phyloP scores from a whole-genome alignment of 257 asterid species.

The Leptodermis oblonga region DNA sequence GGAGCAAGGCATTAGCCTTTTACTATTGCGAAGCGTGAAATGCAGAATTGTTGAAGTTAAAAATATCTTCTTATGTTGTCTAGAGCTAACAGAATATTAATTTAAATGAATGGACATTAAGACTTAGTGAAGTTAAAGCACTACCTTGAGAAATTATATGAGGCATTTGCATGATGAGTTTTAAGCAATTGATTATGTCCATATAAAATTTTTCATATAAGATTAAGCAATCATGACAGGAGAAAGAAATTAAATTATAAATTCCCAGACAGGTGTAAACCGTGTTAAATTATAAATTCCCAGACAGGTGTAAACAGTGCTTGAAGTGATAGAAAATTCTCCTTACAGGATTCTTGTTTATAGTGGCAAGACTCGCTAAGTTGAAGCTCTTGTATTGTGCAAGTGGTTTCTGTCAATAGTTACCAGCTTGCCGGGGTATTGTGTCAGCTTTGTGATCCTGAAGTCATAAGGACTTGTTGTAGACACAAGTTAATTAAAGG shows the following conservation, averaged over 20 bases:
- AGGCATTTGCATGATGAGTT: not conserved
- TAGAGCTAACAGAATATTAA: not conserved
- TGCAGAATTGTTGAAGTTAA: too few relatives aligned
- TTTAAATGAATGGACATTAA: not conserved
- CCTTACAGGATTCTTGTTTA: not conserved
- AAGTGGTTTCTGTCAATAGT: too few relatives aligned
- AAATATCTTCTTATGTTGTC: too few relatives aligned
- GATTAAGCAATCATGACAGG: not conserved
- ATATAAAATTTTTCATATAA: too few relatives aligned
- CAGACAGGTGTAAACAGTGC: not conserved
- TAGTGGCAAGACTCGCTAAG: not conserved
- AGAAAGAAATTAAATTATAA: not conserved
- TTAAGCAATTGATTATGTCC: not conserved
- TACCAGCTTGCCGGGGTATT: too few relatives aligned
- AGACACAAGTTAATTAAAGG: not conserved
- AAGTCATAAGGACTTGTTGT: too few relatives aligned
- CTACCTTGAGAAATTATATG: not conserved
- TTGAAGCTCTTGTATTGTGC: not conserved
- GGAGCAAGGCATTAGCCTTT: too few relatives aligned
- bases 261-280: too few relatives aligned
- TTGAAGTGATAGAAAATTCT: not conserved
- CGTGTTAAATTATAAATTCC: too few relatives aligned
- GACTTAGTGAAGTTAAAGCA: not conserved
- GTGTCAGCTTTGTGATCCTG: too few relatives aligned
- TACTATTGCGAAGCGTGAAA: too few relatives aligned